phyloP scores from a whole-genome alignment of 345 rosid genomes.

The Linum usitatissimum region DNA sequence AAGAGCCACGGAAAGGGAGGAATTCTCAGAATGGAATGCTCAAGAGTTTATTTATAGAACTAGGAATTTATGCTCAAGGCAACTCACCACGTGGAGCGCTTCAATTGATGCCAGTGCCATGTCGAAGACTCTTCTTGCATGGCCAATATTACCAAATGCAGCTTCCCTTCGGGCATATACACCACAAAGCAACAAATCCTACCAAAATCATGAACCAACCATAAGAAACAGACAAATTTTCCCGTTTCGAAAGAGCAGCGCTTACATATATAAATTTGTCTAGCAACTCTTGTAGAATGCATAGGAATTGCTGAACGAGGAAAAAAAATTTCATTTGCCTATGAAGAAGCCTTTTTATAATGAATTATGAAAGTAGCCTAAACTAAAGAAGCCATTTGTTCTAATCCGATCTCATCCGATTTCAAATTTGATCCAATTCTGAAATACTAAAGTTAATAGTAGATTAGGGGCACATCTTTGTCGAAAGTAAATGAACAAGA shows the following conservation, averaged over 20 bases:
- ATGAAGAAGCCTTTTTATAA: too few relatives aligned
- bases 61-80: neutral
- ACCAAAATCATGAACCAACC: constrained; percentile 15
- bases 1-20: neutral
- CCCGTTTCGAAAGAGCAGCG: neutral
- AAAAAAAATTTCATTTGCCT: neutral
- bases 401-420: too few relatives aligned
- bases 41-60: neutral
- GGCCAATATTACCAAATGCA: constrained; percentile 63
- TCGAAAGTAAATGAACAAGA: neutral
- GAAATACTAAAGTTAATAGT: too few relatives aligned
- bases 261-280: neutral
- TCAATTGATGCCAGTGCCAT: constrained; percentile 79
- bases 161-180: constrained; percentile 92
- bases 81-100: constrained; percentile 61
- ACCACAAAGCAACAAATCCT: constrained; percentile 93
- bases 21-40: neutral
- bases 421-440: too few relatives aligned
- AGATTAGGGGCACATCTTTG: too few relatives aligned
- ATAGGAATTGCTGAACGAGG: neutral
- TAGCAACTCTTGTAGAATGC: neutral
- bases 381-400: too few relatives aligned
- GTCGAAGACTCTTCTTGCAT: constrained; percentile 86
- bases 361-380: too few relatives aligned
- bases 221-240: neutral